Percentiles rank a stretch among this genome's conserved stretches.
Conservation (phyloP, 805 yeast genomes). For the Brettanomyces nanus region DNA sequence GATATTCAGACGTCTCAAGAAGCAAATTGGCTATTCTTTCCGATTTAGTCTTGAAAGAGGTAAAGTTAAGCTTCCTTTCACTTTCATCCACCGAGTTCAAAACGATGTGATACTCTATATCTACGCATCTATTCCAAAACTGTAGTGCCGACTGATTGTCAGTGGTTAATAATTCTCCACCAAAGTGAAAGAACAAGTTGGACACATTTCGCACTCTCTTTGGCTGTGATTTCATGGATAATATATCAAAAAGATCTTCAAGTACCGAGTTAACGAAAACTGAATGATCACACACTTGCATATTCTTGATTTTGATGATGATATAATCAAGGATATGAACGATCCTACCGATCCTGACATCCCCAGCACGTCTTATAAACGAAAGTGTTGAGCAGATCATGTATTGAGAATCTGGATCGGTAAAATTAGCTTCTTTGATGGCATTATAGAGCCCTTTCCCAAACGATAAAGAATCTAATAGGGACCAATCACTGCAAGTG, state of each 20-base stretch:
- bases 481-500: not conserved
- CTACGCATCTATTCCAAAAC: conserved; percentile 22
- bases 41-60: conserved; percentile 22
- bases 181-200: conserved; percentile 35
- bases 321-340: conserved; percentile 15
- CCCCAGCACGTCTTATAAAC: conserved; percentile 4
- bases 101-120: conserved; percentile 25
- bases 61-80: conserved; percentile 6
- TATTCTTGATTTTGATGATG: conserved; percentile 12
- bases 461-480: not conserved
- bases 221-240: conserved; percentile 17
- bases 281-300: conserved; percentile 5
- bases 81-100: not conserved
- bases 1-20: conserved; percentile 12
- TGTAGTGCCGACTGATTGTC: conserved; percentile 9
- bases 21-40: conserved; percentile 28
- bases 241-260: conserved; percentile 11
- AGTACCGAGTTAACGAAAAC: conserved; percentile 7
- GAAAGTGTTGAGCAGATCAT: conserved; percentile 6
- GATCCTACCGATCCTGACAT: conserved; percentile 1
- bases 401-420: conserved; percentile 4
- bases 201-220: conserved; percentile 40
- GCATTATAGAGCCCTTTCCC: not conserved
- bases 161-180: conserved; percentile 17
- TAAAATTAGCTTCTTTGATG: conserved; percentile 5